Evolutionary conservation across 1,139 yeast species (phyloP).

Genomic region (Citeromyces hawaiiensis): DNA sequence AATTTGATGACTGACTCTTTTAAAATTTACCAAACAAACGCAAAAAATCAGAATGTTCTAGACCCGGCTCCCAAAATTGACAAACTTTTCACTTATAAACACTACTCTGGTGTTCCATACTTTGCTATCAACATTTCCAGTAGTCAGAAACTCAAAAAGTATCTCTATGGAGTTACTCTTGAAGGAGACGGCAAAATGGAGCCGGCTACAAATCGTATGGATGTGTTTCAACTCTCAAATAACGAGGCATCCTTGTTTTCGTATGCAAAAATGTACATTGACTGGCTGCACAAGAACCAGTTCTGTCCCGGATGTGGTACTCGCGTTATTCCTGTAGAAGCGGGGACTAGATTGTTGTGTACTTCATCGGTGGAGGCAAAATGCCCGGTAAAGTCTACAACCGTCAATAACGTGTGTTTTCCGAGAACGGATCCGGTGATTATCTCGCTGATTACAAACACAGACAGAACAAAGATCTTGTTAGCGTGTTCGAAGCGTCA

Average conservation of each 20-base stretch:
- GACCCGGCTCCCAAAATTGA: constrained; percentile 2
- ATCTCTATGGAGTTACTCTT: background rate
- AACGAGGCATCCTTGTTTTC: constrained; percentile 58
- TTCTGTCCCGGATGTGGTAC: constrained; percentile 88
- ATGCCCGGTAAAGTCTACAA: constrained; percentile 43
- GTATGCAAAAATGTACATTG: constrained; percentile 75
- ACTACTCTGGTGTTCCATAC: constrained; percentile 60
- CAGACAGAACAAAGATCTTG: constrained; percentile 46
- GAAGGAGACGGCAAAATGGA: constrained; percentile 8
- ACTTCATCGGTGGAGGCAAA: constrained; percentile 17
- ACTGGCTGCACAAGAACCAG: constrained; percentile 66
- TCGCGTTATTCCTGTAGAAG: constrained; percentile 56
- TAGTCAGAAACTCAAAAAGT: constrained; percentile 6
- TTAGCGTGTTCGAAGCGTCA: constrained; percentile 58
- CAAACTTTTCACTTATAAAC: constrained; percentile 18
- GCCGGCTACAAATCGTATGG: constrained; percentile 10
- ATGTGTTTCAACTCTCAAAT: constrained; percentile 19
- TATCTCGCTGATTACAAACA: constrained; percentile 64
- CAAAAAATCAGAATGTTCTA: constrained; percentile 7
- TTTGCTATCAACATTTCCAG: constrained; percentile 60
- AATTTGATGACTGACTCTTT: constrained; percentile 1
- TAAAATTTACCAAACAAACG: background rate
- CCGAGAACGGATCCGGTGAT: constrained; percentile 89
- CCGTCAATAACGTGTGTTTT: constrained; percentile 52
- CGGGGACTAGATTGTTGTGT: constrained; percentile 72